phyloP scores from a whole-genome alignment of 345 rosid species.

The Hirschfeldia incana region DNA sequence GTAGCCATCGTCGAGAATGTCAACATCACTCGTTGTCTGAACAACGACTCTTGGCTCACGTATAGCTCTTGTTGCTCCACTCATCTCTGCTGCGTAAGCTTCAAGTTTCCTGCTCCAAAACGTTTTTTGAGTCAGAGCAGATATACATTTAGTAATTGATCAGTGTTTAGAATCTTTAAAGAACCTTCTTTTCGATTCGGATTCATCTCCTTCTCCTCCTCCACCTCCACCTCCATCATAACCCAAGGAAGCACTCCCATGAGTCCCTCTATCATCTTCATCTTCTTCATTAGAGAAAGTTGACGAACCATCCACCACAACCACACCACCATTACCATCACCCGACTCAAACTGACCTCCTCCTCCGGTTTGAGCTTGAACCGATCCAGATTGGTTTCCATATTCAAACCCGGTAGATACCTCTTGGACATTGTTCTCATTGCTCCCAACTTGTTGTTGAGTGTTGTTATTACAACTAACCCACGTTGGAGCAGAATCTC shows the following conservation, averaged over 20 bases:
- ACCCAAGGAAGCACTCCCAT: constrained; percentile 62
- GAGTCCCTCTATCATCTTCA: constrained; percentile 80
- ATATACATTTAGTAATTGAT: not conserved
- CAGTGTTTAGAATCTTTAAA: not conserved
- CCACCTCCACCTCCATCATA: constrained; percentile 66
- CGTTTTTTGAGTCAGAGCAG: constrained; percentile 8
- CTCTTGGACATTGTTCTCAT: constrained; percentile 63
- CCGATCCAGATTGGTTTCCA: constrained; percentile 47
- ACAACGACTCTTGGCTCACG: constrained; percentile 99
- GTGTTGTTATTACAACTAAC: constrained; percentile 51
- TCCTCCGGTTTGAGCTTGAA: constrained; percentile 49
- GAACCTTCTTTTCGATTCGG: constrained; percentile 90
- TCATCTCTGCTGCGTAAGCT: constrained; percentile 71
- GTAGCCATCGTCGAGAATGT: constrained; percentile 96
- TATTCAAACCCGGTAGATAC: constrained; percentile 42
- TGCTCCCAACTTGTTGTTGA: constrained; percentile 35
- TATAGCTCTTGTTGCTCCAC: constrained; percentile 92
- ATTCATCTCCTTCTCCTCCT: constrained; percentile 63
- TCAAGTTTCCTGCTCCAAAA: constrained; percentile 67
- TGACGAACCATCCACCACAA: constrained; percentile 65
- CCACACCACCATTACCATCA: constrained; percentile 57
- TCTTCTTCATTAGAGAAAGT: constrained; percentile 74
- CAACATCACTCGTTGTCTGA: constrained; percentile 96
- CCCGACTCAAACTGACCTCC: constrained; percentile 52
- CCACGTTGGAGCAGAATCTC: constrained; percentile 26